A percentile compares a stretch with the other conserved stretches of the same genome.
These are phyloP conservation scores for Pythium coloratum DNA, from an alignment of 352 stramenopile species.

Conservation along the genomic window DNA sequence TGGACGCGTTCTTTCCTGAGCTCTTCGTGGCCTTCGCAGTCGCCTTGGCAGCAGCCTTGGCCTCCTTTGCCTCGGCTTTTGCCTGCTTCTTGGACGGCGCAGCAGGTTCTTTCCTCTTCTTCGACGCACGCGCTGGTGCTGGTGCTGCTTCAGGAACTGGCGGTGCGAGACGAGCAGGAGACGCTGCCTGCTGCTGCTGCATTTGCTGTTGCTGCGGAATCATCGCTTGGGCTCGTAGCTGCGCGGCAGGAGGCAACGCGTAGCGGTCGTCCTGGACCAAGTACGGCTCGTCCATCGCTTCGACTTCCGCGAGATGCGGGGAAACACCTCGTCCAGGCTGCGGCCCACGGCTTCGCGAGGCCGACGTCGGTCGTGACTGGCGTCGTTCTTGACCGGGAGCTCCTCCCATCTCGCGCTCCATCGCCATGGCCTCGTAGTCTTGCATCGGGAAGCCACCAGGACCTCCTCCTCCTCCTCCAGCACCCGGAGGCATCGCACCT, in stretches of 20 bases:
- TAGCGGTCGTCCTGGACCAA: slow-evolving; percentile 16
- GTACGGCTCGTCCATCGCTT: slow-evolving; percentile 1
- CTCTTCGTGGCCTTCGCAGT: not conserved
- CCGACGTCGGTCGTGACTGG: slow-evolving; percentile 10
- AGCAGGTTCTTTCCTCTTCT: slow-evolving; percentile 23
- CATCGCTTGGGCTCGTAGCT: not conserved
- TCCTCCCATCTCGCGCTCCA: slow-evolving; percentile 13
- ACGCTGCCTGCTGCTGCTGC: not conserved
- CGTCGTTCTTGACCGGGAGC: not conserved
- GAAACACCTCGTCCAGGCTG: slow-evolving; percentile 3
- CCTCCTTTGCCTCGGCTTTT: not conserved
- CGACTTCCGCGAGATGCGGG: not conserved
- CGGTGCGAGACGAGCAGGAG: not conserved
- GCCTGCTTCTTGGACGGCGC: slow-evolving; percentile 15
- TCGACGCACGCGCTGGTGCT: not conserved
- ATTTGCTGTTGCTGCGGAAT: slow-evolving; percentile 1
- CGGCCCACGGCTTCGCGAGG: not conserved
- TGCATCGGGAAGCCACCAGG: slow-evolving; percentile 16
- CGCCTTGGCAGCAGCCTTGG: not conserved
- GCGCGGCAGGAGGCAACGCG: not conserved
- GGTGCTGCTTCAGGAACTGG: not conserved
- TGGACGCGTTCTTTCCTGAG: not conserved
- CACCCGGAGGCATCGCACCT: not conserved
- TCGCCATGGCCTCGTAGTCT: slow-evolving; percentile 18
- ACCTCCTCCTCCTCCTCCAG: not conserved